Base-by-base conservation (phyloP, 192 early-diverging fungal genomes). In the Powellomyces hirtus region DNA sequence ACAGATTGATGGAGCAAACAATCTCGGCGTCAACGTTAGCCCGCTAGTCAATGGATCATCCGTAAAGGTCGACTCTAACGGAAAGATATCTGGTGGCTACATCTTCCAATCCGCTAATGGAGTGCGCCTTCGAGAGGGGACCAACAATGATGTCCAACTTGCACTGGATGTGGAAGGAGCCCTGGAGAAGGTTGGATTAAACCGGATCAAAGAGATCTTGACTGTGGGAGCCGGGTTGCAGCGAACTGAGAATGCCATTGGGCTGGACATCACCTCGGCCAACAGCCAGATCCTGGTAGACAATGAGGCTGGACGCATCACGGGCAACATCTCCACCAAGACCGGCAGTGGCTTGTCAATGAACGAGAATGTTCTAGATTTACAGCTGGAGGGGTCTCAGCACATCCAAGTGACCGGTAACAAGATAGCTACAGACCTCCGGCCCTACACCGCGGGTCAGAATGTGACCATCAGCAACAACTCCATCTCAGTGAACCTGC, bases 301-400 rank as follows among this genome's bases (percentile, higher is more conserved):
- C 10, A 58, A 27, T 58, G 56, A 58, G 22, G 22, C 56, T 8
- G 34, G 26, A 10, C 26, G 10, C 10, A 22, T 58, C 56, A 58
- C 6, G n/a, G 51, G 51, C 8, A 53, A 53, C 26, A 27, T 53
- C 51, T 11, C 10, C 10, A 26, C 24, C 10, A 53, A 53, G 51
- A 26, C 51, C 7, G 51, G 24, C 8, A 18, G 13, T 24, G 51
- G 51, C 10, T 26, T 53, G 10, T 8, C 26, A 26, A 53, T 53
- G 51, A 53, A 53, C 26, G 51, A 53, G 26, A 53, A 53, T 53
- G 51, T 53, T 18, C 51, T 53, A 8, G 26, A 53, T 53, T 8
- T 53, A 20, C 13, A 53, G 13, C 51, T 52, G 26, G 10, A 58
- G 34, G 34, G 24, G 29, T 26, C 56, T 13, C 27, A 14, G 56